A percentile compares a stretch with the other conserved stretches of the same genome.
These are phyloP conservation scores for Russula sp. DNA, from an alignment of 768 basidiomycete species.

Conservation along the genomic window DNA sequence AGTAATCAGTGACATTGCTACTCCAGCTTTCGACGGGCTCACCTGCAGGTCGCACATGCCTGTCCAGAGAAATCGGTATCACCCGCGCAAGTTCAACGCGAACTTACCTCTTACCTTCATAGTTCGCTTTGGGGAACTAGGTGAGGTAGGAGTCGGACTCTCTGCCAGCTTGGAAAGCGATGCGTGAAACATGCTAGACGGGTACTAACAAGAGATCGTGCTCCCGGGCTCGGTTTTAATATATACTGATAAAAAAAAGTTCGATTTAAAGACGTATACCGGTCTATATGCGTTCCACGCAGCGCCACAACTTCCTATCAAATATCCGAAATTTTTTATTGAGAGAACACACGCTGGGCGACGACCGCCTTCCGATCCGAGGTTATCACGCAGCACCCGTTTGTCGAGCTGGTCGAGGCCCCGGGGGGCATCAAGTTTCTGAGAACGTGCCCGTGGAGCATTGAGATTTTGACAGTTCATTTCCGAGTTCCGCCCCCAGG, in stretches of 20 bases:
- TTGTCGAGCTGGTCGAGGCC: slow-evolving; percentile 7
- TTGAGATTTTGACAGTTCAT: slow-evolving; percentile 4
- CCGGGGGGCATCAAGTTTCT: background rate
- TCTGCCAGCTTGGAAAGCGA: background rate
- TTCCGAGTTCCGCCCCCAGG: background rate
- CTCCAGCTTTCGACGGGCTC: slow-evolving; percentile 30
- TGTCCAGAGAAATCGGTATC: slow-evolving; percentile 31
- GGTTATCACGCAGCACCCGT: background rate
- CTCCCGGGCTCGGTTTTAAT: background rate
- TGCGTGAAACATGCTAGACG: slow-evolving; percentile 2
- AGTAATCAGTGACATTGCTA: slow-evolving; percentile 13
- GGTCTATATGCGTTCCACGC: background rate
- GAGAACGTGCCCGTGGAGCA: slow-evolving; percentile 1
- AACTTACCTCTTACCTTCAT: slow-evolving; percentile 15
- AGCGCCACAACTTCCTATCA: slow-evolving; percentile 4
- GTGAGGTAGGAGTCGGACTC: slow-evolving; percentile 17
- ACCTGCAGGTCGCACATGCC: slow-evolving; percentile 64
- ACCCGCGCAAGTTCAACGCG: background rate
- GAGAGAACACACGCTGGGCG: slow-evolving; percentile 6
- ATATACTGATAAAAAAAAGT: background rate
- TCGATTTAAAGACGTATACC: background rate
- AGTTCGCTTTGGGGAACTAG: slow-evolving; percentile 19
- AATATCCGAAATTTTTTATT: slow-evolving; percentile 3
- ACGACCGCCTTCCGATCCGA: slow-evolving; percentile 12
- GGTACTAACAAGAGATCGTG: background rate